A percentile compares a stretch with the other conserved stretches of the same genome.
These are phyloP conservation scores for Guadua angustifolia DNA, from an alignment of 176 grass and related monocot species.

Conservation along the genomic window DNA sequence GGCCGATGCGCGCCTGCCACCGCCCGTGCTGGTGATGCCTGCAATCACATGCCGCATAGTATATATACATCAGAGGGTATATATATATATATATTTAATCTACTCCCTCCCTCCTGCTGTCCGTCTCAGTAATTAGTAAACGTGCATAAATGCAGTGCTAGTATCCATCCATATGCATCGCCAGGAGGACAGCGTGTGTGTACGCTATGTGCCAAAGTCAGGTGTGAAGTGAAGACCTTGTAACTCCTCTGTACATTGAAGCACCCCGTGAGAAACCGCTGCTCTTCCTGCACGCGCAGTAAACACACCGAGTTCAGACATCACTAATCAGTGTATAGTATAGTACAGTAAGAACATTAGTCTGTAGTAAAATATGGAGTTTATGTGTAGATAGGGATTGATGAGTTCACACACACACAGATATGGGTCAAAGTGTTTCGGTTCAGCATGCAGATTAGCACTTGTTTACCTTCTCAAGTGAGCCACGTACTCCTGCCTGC, in stretches of 20 bases:
- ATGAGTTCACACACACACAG: too few relatives aligned
- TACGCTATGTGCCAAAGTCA: neutral
- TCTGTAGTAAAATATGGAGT: neutral
- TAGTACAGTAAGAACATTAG: neutral
- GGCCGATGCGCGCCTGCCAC: slow-evolving; percentile 97
- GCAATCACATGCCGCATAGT: neutral
- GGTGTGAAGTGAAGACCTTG: slow-evolving; percentile 52
- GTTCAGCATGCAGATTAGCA: neutral
- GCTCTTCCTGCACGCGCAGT: slow-evolving; percentile 71
- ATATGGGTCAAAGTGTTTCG: neutral
- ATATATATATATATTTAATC: neutral
- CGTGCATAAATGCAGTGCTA: neutral
- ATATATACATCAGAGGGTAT: too few relatives aligned
- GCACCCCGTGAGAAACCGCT: slow-evolving; percentile 96
- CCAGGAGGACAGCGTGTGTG: too few relatives aligned
- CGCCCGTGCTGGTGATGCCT: slow-evolving; percentile 98
- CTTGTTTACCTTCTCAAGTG: slow-evolving; percentile 83
- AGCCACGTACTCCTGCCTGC: slow-evolving; percentile 95
- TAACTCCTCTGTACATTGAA: slow-evolving; percentile 95
- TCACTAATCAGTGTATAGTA: too few relatives aligned
- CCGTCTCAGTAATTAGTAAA: neutral
- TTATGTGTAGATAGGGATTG: too few relatives aligned
- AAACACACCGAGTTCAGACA: neutral
- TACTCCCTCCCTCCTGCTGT: neutral
- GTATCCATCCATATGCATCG: neutral